A percentile compares a stretch with the other conserved stretches of the same genome.
phyloP scores from a whole-genome alignment of 495 filamentous ascomycete genomes.

The Pseudomonodictys pantanalensis region DNA sequence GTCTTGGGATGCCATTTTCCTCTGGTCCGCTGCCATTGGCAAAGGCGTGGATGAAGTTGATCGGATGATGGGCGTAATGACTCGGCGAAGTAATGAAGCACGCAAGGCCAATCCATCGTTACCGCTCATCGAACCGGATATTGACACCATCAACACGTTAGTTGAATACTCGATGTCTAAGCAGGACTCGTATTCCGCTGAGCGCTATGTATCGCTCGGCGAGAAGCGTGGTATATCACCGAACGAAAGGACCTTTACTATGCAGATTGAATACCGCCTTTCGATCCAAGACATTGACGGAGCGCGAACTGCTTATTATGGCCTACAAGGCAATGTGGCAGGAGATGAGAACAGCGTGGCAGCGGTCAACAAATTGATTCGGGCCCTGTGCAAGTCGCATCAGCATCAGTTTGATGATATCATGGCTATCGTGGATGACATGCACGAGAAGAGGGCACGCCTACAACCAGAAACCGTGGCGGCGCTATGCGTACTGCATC shows the following conservation, averaged over 20 bases:
- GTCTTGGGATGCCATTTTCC: slow-evolving; percentile 66
- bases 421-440: slow-evolving; percentile 67
- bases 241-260: slow-evolving; percentile 62
- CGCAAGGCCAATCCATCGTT: background rate
- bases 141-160: slow-evolving; percentile 70
- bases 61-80: slow-evolving; percentile 63
- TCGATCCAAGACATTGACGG: slow-evolving; percentile 65
- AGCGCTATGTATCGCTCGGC: slow-evolving; percentile 66
- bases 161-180: slow-evolving; percentile 69
- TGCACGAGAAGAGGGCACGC: slow-evolving; percentile 65
- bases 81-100: slow-evolving; percentile 43
- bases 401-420: slow-evolving; percentile 62
- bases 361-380: slow-evolving; percentile 72
- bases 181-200: slow-evolving; percentile 66
- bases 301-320: slow-evolving; percentile 60
- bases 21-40: slow-evolving; percentile 72
- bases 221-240: slow-evolving; percentile 60
- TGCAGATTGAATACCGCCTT: slow-evolving; percentile 74
- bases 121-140: slow-evolving; percentile 49
- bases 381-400: slow-evolving; percentile 60
- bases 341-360: slow-evolving; percentile 56
- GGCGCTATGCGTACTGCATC: slow-evolving; percentile 65
- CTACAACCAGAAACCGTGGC: slow-evolving; percentile 71
- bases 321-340: slow-evolving; percentile 54
- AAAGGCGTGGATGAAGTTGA: slow-evolving; percentile 68